Percentiles rank a stretch among this genome's conserved stretches.
These are phyloP conservation scores for Ambrosia hybrid DNA, from an alignment of 140 eudicot species.

Conservation along the genomic window DNA sequence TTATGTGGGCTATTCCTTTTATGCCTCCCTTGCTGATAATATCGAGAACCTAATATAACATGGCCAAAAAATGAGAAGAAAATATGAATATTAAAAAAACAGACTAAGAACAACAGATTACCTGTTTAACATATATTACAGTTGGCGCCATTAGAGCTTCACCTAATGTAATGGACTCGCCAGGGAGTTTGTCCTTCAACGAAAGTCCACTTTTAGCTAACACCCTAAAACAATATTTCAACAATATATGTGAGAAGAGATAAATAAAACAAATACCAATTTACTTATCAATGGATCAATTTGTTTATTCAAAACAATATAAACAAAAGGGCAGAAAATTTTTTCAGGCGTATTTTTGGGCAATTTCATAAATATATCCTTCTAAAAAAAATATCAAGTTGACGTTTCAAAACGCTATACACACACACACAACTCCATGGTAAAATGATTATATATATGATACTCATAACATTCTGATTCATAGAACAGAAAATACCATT, in stretches of 20 bases:
- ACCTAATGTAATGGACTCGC: conserved; percentile 55
- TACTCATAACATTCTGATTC: too few relatives aligned
- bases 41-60: conserved; percentile 53
- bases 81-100: neutral
- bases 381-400: neutral
- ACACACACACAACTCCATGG: too few relatives aligned
- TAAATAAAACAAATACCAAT: neutral
- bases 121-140: conserved; percentile 85
- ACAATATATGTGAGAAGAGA: neutral
- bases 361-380: neutral
- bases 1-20: conserved; percentile 91
- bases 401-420: neutral
- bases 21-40: conserved; percentile 80
- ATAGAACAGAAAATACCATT: too few relatives aligned
- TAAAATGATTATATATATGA: too few relatives aligned
- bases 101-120: neutral
- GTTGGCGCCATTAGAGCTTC: conserved; percentile 97
- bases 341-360: neutral
- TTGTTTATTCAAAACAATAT: neutral
- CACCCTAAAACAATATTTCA: conserved; percentile 47
- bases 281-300: neutral
- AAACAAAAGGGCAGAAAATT: neutral
- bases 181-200: conserved; percentile 74
- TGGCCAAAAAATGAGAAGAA: neutral
- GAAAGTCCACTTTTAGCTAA: conserved; percentile 69